Evolutionary conservation across 1,284 basidiomycete genomes (phyloP).

Genomic region (Ganoderma sinense): DNA sequence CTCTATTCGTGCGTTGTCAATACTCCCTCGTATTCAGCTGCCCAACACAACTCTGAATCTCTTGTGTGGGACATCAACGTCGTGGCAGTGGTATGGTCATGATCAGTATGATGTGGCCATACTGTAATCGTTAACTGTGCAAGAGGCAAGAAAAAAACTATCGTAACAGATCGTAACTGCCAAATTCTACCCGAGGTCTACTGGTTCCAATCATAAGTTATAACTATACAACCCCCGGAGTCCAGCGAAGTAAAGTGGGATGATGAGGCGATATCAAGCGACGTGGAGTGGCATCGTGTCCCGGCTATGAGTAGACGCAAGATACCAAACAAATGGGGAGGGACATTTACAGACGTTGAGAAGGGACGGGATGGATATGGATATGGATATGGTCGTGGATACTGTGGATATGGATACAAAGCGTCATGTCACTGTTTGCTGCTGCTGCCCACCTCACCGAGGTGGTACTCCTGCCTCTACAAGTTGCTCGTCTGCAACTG

Average conservation of each 20-base stretch:
- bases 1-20: not conserved
- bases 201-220: not conserved
- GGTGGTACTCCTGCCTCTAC: conserved; percentile 8
- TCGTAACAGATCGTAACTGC: not conserved
- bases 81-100: not conserved
- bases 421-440: not conserved
- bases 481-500: conserved; percentile 28
- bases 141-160: not conserved
- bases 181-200: not conserved
- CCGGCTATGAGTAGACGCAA: not conserved
- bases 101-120: not conserved
- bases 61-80: no score
- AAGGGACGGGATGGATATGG: not conserved
- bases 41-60: not conserved
- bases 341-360: no score
- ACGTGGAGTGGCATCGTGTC: not conserved
- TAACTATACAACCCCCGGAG: not conserved
- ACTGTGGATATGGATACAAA: conserved; percentile 5
- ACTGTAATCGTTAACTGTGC: not conserved
- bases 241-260: not conserved
- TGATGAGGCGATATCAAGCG: not conserved
- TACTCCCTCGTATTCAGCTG: not conserved
- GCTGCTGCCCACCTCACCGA: not conserved
- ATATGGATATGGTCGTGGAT: not conserved
- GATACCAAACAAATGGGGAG: not conserved